Conservation (phyloP, 1,284 basidiomycete genomes). For the Puccinia horiana region DNA sequence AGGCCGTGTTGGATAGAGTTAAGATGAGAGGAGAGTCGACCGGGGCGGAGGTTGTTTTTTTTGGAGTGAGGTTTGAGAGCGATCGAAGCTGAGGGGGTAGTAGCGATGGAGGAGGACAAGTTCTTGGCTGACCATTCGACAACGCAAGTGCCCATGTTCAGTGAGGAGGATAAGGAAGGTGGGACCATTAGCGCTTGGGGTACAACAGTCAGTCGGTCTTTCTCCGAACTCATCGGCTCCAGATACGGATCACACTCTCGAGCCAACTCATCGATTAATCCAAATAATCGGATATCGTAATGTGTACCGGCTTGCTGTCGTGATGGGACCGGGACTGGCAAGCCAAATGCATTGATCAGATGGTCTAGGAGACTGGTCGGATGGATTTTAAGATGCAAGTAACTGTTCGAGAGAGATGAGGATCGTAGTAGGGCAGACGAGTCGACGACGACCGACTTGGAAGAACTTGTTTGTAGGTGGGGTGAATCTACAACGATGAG, state of each 20-base stretch:
- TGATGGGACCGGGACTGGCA: background rate
- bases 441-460: background rate
- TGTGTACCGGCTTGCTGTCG: conserved; percentile 7
- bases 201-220: background rate
- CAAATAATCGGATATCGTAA: conserved; percentile 37
- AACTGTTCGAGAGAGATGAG: conserved; percentile 3
- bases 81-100: conserved; percentile 21
- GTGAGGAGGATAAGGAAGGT: background rate
- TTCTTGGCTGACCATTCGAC: conserved; percentile 38
- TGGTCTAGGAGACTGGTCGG: conserved; percentile 33
- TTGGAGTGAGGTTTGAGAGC: background rate
- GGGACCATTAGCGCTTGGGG: conserved; percentile 32
- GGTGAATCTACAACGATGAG: conserved; percentile 39
- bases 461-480: conserved; percentile 16
- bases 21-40: background rate
- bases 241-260: conserved; percentile 11
- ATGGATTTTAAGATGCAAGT: conserved; percentile 34
- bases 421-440: conserved; percentile 9
- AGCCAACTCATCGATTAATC: conserved; percentile 25
- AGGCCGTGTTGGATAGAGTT: conserved; percentile 32
- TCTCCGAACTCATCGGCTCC: background rate
- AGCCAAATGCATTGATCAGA: conserved; percentile 27
- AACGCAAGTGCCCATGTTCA: conserved; percentile 1
- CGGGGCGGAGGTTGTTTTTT: background rate
- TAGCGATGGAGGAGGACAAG: background rate